Conservation (phyloP, 345 rosid species). For the Schrenkiella parvula region DNA sequence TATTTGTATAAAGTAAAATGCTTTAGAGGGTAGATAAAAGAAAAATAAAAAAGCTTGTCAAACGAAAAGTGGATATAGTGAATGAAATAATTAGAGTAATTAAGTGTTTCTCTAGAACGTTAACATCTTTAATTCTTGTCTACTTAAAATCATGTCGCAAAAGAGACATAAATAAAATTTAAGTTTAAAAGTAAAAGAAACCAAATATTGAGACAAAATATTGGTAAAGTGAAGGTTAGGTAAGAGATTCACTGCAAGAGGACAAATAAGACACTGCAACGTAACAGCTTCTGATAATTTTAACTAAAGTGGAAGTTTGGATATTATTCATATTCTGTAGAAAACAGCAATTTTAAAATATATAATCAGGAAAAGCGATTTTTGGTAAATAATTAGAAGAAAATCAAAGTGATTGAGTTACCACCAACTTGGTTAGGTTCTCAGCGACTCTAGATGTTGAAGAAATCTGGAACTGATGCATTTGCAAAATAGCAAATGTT, state of each 20-base stretch:
- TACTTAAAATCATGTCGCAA: neutral
- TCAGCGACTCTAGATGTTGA: neutral
- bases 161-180: constrained; percentile 5
- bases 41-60: neutral
- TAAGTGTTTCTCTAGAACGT: constrained; percentile 19
- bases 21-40: neutral
- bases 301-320: neutral
- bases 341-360: neutral
- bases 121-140: constrained; percentile 27
- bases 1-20: neutral
- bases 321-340: neutral
- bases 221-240: constrained; percentile 27
- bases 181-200: neutral
- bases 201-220: constrained; percentile 19
- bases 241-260: constrained; percentile 17
- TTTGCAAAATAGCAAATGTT: neutral
- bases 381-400: neutral
- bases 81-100: neutral
- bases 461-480: neutral
- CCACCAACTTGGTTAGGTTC: neutral
- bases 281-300: neutral
- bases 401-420: neutral
- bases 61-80: neutral
- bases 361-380: neutral
- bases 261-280: constrained; percentile 11